phyloP scores from a whole-genome alignment of 805 yeast species.

The Starmerella powellii region DNA sequence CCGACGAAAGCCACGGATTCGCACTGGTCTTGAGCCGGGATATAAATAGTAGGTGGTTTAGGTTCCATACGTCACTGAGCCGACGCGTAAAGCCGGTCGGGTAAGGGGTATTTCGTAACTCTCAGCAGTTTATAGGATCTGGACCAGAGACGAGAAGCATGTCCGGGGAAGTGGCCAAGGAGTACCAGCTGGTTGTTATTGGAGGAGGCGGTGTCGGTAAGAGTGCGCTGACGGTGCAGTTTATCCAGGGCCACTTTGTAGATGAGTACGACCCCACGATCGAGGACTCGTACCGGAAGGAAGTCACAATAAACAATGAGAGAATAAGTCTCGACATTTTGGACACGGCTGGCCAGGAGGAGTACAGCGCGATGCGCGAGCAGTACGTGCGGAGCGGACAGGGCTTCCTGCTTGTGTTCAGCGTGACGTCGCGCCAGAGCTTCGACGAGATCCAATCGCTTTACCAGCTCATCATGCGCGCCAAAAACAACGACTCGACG shows the following conservation, averaged over 20 bases:
- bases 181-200: constrained; percentile 86
- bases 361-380: constrained; percentile 84
- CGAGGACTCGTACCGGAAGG: constrained; percentile 65
- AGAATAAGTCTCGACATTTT: constrained; percentile 72
- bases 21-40: too few relatives aligned
- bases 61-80: not conserved
- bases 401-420: constrained; percentile 79
- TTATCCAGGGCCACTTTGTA: constrained; percentile 88
- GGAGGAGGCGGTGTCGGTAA: constrained; percentile 99
- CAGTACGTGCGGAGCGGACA: constrained; percentile 95
- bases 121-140: too few relatives aligned
- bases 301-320: constrained; percentile 69
- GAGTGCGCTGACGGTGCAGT: constrained; percentile 87
- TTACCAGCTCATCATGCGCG: constrained; percentile 65
- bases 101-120: not conserved
- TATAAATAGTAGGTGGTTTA: too few relatives aligned
- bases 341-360: constrained; percentile 98
- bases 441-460: constrained; percentile 76
- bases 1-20: too few relatives aligned
- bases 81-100: not conserved
- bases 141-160: too few relatives aligned
- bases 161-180: constrained; percentile 31
- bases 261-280: constrained; percentile 98
- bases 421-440: constrained; percentile 68
- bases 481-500: constrained; percentile 34